Percentiles rank a stretch among this genome's conserved stretches.
phyloP scores from a whole-genome alignment of 163 green algal species.

The Scenedesmus sp. region DNA sequence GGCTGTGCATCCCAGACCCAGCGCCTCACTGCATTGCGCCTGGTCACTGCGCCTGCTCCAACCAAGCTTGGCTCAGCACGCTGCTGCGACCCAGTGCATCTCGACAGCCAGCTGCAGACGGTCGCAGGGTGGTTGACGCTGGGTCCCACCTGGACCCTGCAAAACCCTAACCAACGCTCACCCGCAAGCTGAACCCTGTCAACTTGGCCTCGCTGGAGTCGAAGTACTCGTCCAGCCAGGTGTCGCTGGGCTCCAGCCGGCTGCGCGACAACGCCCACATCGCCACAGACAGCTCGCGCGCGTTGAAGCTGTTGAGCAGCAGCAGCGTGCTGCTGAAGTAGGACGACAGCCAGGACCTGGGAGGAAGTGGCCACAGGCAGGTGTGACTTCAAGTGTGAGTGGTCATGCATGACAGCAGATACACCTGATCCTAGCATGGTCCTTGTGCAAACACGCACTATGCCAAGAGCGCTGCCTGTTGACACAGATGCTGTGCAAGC shows the following conservation, averaged over 20 bases:
- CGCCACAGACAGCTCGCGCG: conserved; percentile 14
- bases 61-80: no score
- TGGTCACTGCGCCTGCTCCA: no score
- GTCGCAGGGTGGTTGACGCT: no score
- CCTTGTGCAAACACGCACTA: no score
- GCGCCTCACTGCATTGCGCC: no score
- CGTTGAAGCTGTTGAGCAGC: conserved; percentile 48
- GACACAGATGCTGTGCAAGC: no score
- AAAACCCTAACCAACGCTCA: neutral
- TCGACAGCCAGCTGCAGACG: no score
- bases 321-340: conserved; percentile 4
- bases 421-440: no score
- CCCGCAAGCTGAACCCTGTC: conserved; percentile 21
- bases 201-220: conserved; percentile 37
- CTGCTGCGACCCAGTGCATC: neutral
- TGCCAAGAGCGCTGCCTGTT: no score
- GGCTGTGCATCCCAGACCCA: no score
- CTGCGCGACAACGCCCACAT: conserved; percentile 28
- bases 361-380: neutral
- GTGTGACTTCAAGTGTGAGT: neutral
- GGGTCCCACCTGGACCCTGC: no score
- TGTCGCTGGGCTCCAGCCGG: conserved; percentile 36
- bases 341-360: neutral
- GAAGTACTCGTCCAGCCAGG: conserved; percentile 59
- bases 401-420: no score